Conservation (phyloP, 768 basidiomycete species). For the Collybiopsis luxurians region DNA sequence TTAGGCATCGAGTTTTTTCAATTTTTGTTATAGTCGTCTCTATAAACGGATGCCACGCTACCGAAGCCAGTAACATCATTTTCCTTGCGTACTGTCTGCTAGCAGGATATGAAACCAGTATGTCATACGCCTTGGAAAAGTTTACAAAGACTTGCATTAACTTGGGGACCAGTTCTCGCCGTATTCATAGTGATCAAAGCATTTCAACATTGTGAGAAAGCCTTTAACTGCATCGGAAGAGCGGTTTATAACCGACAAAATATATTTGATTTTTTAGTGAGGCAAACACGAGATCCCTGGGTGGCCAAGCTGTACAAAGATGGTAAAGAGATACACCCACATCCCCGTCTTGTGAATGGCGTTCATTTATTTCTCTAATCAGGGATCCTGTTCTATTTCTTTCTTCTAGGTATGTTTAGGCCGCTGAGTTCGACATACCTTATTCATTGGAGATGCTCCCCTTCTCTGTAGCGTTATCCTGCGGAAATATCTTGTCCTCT, state of each 20-base stretch:
- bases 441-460: neutral
- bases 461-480: neutral
- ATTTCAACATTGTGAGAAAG: slow-evolving; percentile 34
- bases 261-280: no score
- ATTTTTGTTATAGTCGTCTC: no score
- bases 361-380: neutral
- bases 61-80: neutral
- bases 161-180: slow-evolving; percentile 11
- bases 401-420: slow-evolving; percentile 29
- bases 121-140: neutral
- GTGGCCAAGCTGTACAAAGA: slow-evolving; percentile 37
- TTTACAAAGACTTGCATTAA: neutral
- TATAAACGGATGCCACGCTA: neutral
- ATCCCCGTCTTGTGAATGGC: neutral
- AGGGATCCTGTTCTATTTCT: slow-evolving; percentile 41
- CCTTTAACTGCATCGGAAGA: no score
- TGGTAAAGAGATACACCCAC: slow-evolving; percentile 22
- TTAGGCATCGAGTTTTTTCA: no score
- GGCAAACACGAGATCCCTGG: slow-evolving; percentile 32
- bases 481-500: slow-evolving; percentile 37
- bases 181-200: slow-evolving; percentile 34
- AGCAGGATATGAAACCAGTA: neutral
- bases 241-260: no score
- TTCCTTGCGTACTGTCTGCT: neutral
- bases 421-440: no score